Base-by-base conservation (phyloP, 148 eudicot genomes). In the Gaultheria prostrata region DNA sequence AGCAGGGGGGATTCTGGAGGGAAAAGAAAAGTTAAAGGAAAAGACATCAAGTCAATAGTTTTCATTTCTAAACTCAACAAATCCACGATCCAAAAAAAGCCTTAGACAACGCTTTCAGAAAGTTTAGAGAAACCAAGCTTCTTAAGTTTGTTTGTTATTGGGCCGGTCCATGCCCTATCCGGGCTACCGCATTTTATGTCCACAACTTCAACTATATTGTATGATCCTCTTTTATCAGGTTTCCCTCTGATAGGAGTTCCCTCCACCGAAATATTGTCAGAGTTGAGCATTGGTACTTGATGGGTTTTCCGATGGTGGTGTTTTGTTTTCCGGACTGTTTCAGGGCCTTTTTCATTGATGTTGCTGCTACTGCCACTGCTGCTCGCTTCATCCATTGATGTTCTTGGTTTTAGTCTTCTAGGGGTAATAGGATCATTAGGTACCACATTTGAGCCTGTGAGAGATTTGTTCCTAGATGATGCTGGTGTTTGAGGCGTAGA, bases 51-150 rank as follows among this genome's bases (percentile, higher is more conserved):
- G 30, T 24, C 13, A 63, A 63, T 63, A 9, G 30, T 8, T 63
- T 63, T 63, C 30, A 24, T n/a, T 46, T 63, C n/a, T 57, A 20
- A 57, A 57, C 30, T 59, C 26, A 63, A 3, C 15, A 65, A 65
- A 65, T 65, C 71, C 71, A 65, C 2, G 18, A 65, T 65, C 71
- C 71, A 65, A 65, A 65, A 13, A 65, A 15, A 65, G 71, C 15
- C 33, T 65, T 14, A 70, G 75, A 70, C 75, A 24, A 88, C 74
- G 87, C 89, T 91, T 45, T 92, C 92, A 7, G 95, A 94, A 39
- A 93, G 87, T 84, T 95, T 93, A 24, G 98, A 91, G 90, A 92
- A 95, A 30, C 91, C 73, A n/a, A 91, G 95, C 88, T 92, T 93
- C 88, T 91, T 94, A 70, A 93, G 84, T 67, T 91, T 87, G 82